Evolutionary conservation across 2,329 filamentous ascomycete species (phyloP).

Genomic region (Phyllosticta citriasiana): DNA sequence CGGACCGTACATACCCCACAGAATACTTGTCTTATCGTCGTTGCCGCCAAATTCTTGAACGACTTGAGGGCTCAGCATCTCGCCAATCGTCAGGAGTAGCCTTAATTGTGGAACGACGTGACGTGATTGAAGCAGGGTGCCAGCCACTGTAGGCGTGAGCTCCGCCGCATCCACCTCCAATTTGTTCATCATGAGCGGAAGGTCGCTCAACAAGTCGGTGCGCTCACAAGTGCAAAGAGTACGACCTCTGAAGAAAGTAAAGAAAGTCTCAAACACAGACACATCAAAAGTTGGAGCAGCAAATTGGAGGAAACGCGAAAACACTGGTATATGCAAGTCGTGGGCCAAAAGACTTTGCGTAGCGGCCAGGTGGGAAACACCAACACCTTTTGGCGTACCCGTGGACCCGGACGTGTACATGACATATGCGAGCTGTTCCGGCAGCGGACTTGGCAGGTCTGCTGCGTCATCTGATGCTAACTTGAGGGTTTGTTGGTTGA

Average conservation of each 20-base stretch:
- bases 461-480: slow-evolving; percentile 2
- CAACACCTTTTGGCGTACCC: slow-evolving; percentile 79
- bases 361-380: slow-evolving; percentile 67
- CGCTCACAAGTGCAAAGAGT: slow-evolving; percentile 67
- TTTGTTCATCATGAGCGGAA: slow-evolving; percentile 54
- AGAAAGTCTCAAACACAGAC: slow-evolving; percentile 91
- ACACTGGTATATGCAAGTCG: slow-evolving; percentile 63
- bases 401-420: slow-evolving; percentile 93
- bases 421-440: slow-evolving; percentile 59
- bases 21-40: slow-evolving; percentile 45
- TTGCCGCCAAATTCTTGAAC: slow-evolving; percentile 68
- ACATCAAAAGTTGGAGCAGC: slow-evolving; percentile 91
- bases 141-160: slow-evolving; percentile 78
- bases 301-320: slow-evolving; percentile 79
- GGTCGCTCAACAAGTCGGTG: slow-evolving; percentile 60
- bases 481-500: slow-evolving; percentile 23
- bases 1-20: slow-evolving; percentile 91
- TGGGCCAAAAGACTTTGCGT: slow-evolving; percentile 79
- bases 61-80: slow-evolving; percentile 76
- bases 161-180: slow-evolving; percentile 75
- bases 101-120: slow-evolving; percentile 56
- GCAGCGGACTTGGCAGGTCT: not conserved
- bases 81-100: slow-evolving; percentile 75
- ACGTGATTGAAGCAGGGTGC: slow-evolving; percentile 62
- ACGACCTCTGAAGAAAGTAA: slow-evolving; percentile 62